Conservation (phyloP, 2,329 filamentous ascomycete genomes). For the Fusarium denticulatum region DNA sequence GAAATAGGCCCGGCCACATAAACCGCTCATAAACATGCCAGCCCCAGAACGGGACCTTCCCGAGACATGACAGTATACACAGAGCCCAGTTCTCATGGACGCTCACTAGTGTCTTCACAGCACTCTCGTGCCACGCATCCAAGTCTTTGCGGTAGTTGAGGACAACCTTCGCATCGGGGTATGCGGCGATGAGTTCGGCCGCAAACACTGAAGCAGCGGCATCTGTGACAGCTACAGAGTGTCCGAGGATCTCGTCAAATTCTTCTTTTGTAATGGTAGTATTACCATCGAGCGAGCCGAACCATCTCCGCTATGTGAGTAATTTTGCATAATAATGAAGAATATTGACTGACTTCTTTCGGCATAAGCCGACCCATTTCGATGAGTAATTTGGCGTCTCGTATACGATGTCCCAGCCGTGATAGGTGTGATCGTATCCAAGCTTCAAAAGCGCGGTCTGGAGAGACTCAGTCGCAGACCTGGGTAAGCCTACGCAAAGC, state of each 20-base stretch:
- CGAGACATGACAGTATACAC: neutral
- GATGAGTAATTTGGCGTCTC: constrained; percentile 30
- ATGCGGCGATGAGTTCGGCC: constrained; percentile 23
- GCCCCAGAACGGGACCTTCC: neutral
- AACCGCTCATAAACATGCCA: constrained; percentile 10
- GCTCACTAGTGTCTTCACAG: constrained; percentile 12
- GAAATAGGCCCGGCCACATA: constrained; percentile 1
- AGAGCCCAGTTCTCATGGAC: constrained; percentile 5
- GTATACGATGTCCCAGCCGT: constrained; percentile 49
- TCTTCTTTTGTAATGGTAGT: constrained; percentile 9
- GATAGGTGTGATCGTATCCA: constrained; percentile 47
- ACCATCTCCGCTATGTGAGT: constrained; percentile 10
- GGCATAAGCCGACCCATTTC: constrained; percentile 15
- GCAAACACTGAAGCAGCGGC: constrained; percentile 24
- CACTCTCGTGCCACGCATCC: constrained; percentile 27
- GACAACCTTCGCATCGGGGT: constrained; percentile 29
- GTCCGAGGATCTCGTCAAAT: constrained; percentile 22
- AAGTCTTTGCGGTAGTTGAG: constrained; percentile 25
- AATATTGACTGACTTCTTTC: constrained; percentile 8
- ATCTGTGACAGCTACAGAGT: constrained; percentile 24
- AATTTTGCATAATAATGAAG: too few relatives aligned
- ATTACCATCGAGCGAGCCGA: constrained; percentile 13
- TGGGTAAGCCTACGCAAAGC: constrained; percentile 48
- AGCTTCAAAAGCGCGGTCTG: constrained; percentile 46
- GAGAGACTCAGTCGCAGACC: constrained; percentile 49